Base-by-base conservation (phyloP, 2,329 filamentous ascomycete genomes). In the Colletotrichum eremochloae region DNA sequence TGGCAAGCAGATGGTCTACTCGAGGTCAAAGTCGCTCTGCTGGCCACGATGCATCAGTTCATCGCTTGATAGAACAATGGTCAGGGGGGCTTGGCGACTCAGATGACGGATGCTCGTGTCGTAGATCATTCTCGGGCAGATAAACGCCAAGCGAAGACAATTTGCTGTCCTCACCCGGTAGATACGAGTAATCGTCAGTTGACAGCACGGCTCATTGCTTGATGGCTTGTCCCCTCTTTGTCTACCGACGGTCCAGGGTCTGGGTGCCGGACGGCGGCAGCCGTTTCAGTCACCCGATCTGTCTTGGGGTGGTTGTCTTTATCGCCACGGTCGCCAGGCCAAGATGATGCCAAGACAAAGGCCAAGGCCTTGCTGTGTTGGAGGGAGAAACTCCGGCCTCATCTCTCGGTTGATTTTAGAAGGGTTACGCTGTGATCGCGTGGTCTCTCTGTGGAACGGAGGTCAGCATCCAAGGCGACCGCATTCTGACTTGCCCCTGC, bases 181-280 rank as follows among this genome's bases (percentile, higher is more conserved):
- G 55, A 44, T 36, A 55, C 44, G 53, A 36, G 53, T 60, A 69
- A 50, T 64, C 69, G 66, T 52, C 66, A 48, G 53, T 65, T 60
- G 60, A 69, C 53, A 69, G 46, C 66, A 56, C 48, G 66, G 69
- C 66, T 60, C 60, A 61, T 60, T 69, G 58, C 60, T 64, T 68
- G 68, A 68, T 38, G 44, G 64, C 42, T 53, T 60, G 40, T 46
- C 44, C 38, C 42, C 44, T 64, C 42, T 52, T 52, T 52, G 46
- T 61, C 46, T 60, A n/a, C 61, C 55, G 63, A 31, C 50, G 62
- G 63, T 40, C 29, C 48, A 24, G 63, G 56, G 63, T 38, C 60
- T 60, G 53, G 60, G 46, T 61, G 48, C 69, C 58, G 69, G 53
- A 69, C 40, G 6, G 11, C 40, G 58, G 48, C 38, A 58, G 40